Evolutionary conservation across 257 asterid species (phyloP).

Genomic region (Gentiana dahurica): DNA sequence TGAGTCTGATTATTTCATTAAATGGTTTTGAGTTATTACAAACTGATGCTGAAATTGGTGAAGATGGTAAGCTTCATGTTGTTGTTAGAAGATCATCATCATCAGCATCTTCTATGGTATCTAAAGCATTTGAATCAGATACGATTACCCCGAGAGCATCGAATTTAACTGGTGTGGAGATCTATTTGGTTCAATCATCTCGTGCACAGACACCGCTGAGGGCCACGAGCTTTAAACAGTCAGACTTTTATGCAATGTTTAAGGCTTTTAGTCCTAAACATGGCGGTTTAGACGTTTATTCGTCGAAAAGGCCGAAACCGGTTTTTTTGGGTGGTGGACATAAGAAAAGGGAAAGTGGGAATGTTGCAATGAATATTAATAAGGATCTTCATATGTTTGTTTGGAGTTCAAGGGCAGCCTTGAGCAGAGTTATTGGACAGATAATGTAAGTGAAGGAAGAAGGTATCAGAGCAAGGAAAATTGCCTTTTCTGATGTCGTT

Average conservation of each 20-base stretch:
- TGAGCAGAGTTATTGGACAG: no score
- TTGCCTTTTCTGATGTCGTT: no score
- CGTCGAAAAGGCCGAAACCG: constrained; percentile 81
- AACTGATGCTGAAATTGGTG: constrained; percentile 83
- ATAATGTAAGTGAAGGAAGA: no score
- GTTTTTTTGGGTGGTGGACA: constrained; percentile 41
- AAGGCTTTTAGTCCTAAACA: constrained; percentile 79
- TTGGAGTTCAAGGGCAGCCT: constrained; percentile 92
- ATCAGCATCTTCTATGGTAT: constrained; percentile 36
- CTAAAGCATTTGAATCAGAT: constrained; percentile 32
- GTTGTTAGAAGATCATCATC: constrained; percentile 49
- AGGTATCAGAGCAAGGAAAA: no score
- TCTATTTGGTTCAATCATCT: constrained; percentile 78
- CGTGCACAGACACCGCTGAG: constrained; percentile 71
- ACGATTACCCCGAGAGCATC: constrained; percentile 75
- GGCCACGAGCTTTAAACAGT: constrained; percentile 74
- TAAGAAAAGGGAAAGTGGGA: constrained; percentile 38
- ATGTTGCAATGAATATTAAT: constrained; percentile 15
- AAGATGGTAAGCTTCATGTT: constrained; percentile 80
- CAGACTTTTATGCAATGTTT: constrained; percentile 86
- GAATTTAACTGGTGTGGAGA: constrained; percentile 78
- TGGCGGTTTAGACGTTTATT: constrained; percentile 54
- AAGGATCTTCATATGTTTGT: constrained; percentile 91
- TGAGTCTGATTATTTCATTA: constrained; percentile 70
- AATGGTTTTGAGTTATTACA: constrained; percentile 80